A percentile compares a stretch with the other conserved stretches of the same genome.
These are phyloP conservation scores for Tetrapisispora namnaoensis DNA, from an alignment of 805 yeast species.

Conservation along the genomic window DNA sequence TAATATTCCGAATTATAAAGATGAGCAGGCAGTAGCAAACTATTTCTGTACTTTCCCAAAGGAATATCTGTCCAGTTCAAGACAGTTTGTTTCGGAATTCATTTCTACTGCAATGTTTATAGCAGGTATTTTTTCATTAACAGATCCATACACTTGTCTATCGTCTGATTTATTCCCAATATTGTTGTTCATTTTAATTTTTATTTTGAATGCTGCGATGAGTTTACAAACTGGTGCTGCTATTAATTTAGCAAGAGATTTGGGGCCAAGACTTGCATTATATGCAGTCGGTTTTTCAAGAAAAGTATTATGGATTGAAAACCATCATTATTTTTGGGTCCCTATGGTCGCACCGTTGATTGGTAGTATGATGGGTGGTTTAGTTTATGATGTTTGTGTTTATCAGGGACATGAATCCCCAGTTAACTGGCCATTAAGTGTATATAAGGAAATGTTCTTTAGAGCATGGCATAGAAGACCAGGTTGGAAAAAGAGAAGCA, in stretches of 20 bases:
- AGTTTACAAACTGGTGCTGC: conserved; percentile 49
- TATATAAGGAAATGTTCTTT: conserved; percentile 14
- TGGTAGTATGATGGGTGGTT: conserved; percentile 41
- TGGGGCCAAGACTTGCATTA: conserved; percentile 44
- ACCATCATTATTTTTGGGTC: conserved; percentile 43
- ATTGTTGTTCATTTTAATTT: conserved; percentile 37
- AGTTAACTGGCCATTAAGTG: conserved; percentile 34
- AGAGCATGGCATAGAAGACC: conserved; percentile 27
- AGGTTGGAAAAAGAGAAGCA: conserved; percentile 21
- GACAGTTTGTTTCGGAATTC: conserved; percentile 41
- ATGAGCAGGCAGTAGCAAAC: conserved; percentile 30
- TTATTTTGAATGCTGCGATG: conserved; percentile 37
- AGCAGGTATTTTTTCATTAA: conserved; percentile 40
- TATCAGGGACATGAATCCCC: conserved; percentile 46
- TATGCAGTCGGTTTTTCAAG: conserved; percentile 39
- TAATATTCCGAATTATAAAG: conserved; percentile 22
- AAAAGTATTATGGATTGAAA: conserved; percentile 30
- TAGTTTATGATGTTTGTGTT: conserved; percentile 41
- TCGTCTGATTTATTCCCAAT: conserved; percentile 39
- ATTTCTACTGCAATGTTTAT: conserved; percentile 37
- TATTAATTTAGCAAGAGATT: conserved; percentile 45
- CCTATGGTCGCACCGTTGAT: conserved; percentile 42
- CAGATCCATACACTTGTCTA: conserved; percentile 42
- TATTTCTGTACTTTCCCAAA: conserved; percentile 40
- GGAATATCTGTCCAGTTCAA: conserved; percentile 32